A percentile compares a stretch with the other conserved stretches of the same genome.
Evolutionary conservation across 2,329 filamentous ascomycete species (phyloP).

Genomic region (Plectosphaerella cucumerina): DNA sequence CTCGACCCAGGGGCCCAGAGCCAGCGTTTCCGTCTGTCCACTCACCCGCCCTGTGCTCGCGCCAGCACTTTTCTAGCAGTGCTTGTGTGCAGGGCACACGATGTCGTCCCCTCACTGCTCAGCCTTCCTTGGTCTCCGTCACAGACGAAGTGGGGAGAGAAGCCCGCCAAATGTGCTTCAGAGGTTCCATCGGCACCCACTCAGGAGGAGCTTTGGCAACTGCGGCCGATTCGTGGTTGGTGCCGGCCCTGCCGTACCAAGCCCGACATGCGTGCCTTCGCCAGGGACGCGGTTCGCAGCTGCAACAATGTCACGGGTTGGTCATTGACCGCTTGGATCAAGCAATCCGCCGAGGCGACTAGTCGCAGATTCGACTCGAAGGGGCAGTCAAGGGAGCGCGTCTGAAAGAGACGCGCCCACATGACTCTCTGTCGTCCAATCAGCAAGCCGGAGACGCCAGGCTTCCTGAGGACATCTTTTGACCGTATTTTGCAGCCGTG

Average conservation of each 20-base stretch:
- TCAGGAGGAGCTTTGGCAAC: no score
- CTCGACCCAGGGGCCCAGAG: no score
- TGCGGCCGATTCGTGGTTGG: not conserved
- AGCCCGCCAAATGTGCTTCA: no score
- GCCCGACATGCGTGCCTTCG: not conserved
- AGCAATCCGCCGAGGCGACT: no score
- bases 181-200: no score
- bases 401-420: not conserved
- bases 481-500: not conserved
- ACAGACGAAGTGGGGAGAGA: no score
- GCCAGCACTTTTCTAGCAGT: no score
- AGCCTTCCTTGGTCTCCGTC: no score
- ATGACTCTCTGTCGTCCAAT: not conserved
- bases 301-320: not conserved
- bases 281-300: not conserved
- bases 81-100: no score
- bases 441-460: not conserved
- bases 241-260: conserved; percentile 2
- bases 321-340: not conserved
- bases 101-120: no score
- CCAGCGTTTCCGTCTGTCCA: no score
- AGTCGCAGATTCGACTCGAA: not conserved
- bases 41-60: no score
- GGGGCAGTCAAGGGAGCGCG: not conserved
- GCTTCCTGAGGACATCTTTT: not conserved